Evolutionary conservation across 2,329 filamentous ascomycete genomes (phyloP).

Genomic region (Fusarium sterilihyphosum): DNA sequence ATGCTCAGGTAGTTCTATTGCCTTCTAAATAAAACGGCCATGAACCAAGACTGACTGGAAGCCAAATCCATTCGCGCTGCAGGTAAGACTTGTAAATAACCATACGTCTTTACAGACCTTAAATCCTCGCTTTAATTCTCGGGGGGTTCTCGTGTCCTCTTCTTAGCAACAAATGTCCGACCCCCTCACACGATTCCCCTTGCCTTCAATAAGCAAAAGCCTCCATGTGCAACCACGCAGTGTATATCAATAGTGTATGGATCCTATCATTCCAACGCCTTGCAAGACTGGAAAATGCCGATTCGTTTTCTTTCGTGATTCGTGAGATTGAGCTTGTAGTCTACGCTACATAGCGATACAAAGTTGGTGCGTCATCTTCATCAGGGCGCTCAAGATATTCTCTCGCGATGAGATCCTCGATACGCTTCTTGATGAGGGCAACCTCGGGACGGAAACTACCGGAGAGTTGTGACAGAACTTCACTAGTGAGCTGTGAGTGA

Average conservation of each 20-base stretch:
- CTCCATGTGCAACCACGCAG: conserved; percentile 14
- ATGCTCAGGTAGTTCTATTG: not conserved
- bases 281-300: conserved; percentile 26
- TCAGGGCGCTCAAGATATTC: conserved; percentile 80
- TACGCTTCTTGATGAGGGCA: conserved; percentile 81
- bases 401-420: conserved; percentile 79
- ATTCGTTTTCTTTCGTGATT: conserved; percentile 38
- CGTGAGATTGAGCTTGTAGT: conserved; percentile 22
- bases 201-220: conserved; percentile 7
- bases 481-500: conserved; percentile 75
- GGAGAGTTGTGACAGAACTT: conserved; percentile 76
- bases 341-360: conserved; percentile 78
- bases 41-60: not conserved
- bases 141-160: not conserved
- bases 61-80: not conserved
- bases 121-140: not conserved
- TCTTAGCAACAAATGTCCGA: not conserved
- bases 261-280: conserved; percentile 36
- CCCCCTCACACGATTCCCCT: not conserved
- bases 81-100: not conserved
- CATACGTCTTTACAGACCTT: not conserved
- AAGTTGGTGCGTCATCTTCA: conserved; percentile 71
- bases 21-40: not conserved
- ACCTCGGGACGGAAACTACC: conserved; percentile 80
- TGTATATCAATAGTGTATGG: conserved; percentile 29